Evolutionary conservation across 495 filamentous ascomycete genomes (phyloP), one percentile per base, ranked within the genome.

Genomic region (Evansstolkia leycettana): DNA sequence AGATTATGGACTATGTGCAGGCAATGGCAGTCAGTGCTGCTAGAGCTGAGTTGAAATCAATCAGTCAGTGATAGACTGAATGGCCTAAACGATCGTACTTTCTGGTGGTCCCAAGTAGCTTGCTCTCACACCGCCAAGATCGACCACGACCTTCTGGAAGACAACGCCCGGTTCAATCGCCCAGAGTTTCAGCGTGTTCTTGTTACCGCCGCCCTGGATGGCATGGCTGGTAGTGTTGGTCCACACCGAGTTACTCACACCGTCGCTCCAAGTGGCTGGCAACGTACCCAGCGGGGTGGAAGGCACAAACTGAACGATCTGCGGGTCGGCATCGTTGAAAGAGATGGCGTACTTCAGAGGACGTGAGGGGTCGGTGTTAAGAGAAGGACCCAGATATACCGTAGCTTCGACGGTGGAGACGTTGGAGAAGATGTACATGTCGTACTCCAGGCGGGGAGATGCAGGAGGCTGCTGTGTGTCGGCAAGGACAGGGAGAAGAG

Each of bases 81-180:
- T n/a, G n/a, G n/a, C n/a, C 9, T 23, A 23, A 23, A 23, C 5
- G 20, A 23, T 23, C 4, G 9, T 9, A 9, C 75, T 80, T 69
- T 80, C 76, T 3, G 78, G 77, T 36, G 80, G 80, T 1, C 80
- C 80, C 27, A 83, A 50, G 51, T 82, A 84, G 33, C 70, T 76
- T 17, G 58, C 50, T 34, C 72, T 58, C 5, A 82, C 71, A n/a
- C 79, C 80, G 1, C 80, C 80, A 31, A 84, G 41, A 53, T 85
- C 64, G 3, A 84, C 33, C 5, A 82, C 60, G 19, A 82, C 58
- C 57, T 80, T 83, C 59, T 83, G 74, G 30, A 85, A 60, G n/a
- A 81, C 59, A 1, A 83, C 57, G 14, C 73, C 73, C 26, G 76
- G 67, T 58, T 80, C 72, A 33, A 80, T 54, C 16, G 69, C 61